phyloP scores from a whole-genome alignment of 352 stramenopile genomes.

The Poterioochromonas sp. region DNA sequence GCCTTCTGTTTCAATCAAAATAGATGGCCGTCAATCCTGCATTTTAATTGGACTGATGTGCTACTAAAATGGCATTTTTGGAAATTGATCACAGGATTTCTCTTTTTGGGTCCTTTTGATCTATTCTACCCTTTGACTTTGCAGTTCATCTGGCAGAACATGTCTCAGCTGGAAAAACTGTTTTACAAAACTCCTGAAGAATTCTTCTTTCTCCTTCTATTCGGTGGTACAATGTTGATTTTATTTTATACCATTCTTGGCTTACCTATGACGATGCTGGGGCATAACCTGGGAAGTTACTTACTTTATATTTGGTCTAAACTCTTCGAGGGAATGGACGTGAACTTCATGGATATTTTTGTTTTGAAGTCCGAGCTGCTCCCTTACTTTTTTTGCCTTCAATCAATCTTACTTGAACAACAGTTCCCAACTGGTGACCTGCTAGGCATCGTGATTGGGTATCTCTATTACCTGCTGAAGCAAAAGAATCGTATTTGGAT shows the following conservation, averaged over 20 bases:
- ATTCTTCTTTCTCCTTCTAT: slow-evolving; percentile 14
- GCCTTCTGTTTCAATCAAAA: slow-evolving; percentile 6
- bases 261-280: neutral
- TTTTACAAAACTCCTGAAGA: slow-evolving; percentile 4
- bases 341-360: slow-evolving; percentile 30
- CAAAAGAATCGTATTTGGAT: neutral
- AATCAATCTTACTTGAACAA: slow-evolving; percentile 8
- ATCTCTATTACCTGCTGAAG: slow-evolving; percentile 7
- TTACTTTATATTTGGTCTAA: slow-evolving; percentile 23
- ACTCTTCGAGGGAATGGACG: slow-evolving; percentile 12
- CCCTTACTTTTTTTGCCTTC: slow-evolving; percentile 13
- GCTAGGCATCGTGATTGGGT: neutral
- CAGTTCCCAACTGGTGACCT: slow-evolving; percentile 4
- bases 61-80: slow-evolving; percentile 12
- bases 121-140: slow-evolving; percentile 19
- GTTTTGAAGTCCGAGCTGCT: slow-evolving; percentile 17
- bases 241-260: neutral
- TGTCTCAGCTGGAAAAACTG: slow-evolving; percentile 17
- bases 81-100: neutral
- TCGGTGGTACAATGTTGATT: slow-evolving; percentile 5
- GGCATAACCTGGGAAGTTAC: slow-evolving; percentile 16
- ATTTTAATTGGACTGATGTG: neutral
- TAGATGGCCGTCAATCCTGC: neutral
- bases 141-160: slow-evolving; percentile 29
- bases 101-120: slow-evolving; percentile 16